phyloP scores from a whole-genome alignment of 768 basidiomycete genomes.

The Auriscalpium orientale region DNA sequence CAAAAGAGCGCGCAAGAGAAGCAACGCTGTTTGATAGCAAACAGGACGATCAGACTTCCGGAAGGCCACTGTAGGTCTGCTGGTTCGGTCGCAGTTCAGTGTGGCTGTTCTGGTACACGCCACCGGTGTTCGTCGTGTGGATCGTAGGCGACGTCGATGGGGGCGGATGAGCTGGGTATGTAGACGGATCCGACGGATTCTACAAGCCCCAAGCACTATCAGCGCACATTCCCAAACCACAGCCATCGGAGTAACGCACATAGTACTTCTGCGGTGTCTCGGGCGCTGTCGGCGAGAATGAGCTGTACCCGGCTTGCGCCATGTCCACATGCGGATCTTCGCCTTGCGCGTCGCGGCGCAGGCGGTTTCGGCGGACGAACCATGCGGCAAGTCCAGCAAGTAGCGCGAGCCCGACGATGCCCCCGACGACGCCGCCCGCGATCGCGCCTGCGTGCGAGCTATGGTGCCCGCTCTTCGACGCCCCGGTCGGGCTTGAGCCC shows the following conservation, averaged over 20 bases:
- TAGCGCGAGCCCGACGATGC: slow-evolving; percentile 38
- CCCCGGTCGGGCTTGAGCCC: background rate
- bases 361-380: slow-evolving; percentile 28
- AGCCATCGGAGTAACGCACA: slow-evolving; percentile 1
- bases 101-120: background rate
- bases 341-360: slow-evolving; percentile 14
- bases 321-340: background rate
- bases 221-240: background rate
- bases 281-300: background rate
- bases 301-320: background rate
- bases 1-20: too few species aligned
- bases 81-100: slow-evolving; percentile 1
- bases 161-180: slow-evolving; percentile 2
- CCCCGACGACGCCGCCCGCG: slow-evolving; percentile 57
- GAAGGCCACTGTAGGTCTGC: slow-evolving; percentile 5
- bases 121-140: background rate
- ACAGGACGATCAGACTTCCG: slow-evolving; percentile 5
- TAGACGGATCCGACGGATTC: slow-evolving; percentile 16
- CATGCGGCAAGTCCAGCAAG: slow-evolving; percentile 34
- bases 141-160: slow-evolving; percentile 10
- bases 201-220: background rate
- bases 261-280: slow-evolving; percentile 7
- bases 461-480: background rate
- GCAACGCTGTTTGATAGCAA: too few species aligned
- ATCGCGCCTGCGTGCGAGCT: slow-evolving; percentile 44